Evolutionary conservation across 192 early-diverging fungal species (phyloP).

Genomic region (Coemansia sp.): DNA sequence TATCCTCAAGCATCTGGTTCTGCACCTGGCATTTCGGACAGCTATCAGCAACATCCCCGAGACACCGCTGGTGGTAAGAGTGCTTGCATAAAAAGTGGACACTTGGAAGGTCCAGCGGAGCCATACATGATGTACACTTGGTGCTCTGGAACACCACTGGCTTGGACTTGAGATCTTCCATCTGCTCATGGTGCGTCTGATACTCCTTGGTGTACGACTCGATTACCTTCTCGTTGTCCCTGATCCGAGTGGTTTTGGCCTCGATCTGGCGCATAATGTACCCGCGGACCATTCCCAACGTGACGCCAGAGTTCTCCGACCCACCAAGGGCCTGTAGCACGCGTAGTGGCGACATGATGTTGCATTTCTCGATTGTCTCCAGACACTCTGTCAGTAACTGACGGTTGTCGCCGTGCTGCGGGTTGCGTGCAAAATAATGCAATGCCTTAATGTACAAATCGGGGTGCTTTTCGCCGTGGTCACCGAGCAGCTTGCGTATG

Average conservation of each 20-base stretch:
- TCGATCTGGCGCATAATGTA: slow-evolving; percentile 81
- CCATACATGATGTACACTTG: slow-evolving; percentile 68
- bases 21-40: slow-evolving; percentile 84
- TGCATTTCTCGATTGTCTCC: slow-evolving; percentile 78
- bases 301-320: slow-evolving; percentile 65
- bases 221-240: slow-evolving; percentile 69
- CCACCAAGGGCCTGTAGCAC: slow-evolving; percentile 79
- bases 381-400: slow-evolving; percentile 65
- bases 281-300: slow-evolving; percentile 80
- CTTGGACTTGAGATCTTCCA: slow-evolving; percentile 77
- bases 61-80: slow-evolving; percentile 86
- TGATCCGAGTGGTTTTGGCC: slow-evolving; percentile 62
- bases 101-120: slow-evolving; percentile 81
- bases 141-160: slow-evolving; percentile 74
- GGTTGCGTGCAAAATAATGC: slow-evolving; percentile 71
- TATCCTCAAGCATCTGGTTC: slow-evolving; percentile 78
- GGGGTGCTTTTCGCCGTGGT: slow-evolving; percentile 67
- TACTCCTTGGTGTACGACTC: slow-evolving; percentile 79
- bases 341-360: slow-evolving; percentile 84
- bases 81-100: slow-evolving; percentile 95
- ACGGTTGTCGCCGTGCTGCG: slow-evolving; percentile 58
- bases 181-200: slow-evolving; percentile 67
- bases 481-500: slow-evolving; percentile 60
- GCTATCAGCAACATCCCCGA: slow-evolving; percentile 51
- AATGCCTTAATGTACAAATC: slow-evolving; percentile 67